Evolutionary conservation across 1,284 basidiomycete species (phyloP), one percentile per base, ranked within the genome.

Genomic region (Tranzscheliella williamsii): DNA sequence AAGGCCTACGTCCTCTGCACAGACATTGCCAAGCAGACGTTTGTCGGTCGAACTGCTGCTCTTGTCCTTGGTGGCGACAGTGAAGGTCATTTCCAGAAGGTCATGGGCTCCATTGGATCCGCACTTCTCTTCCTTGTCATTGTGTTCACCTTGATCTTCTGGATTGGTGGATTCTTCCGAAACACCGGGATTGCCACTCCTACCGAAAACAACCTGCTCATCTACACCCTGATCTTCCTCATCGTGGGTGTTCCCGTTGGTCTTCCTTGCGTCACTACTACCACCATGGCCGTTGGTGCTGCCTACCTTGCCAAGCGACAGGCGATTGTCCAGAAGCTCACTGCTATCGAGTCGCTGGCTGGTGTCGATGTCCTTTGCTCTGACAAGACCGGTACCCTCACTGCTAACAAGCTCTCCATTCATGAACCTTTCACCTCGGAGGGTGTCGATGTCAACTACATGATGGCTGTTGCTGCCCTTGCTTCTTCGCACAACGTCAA

Each of bases 271-370:
- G 81, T 82, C 21, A 83, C 82, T 27, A 83, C 82, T 36, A 83
- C 82, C 48, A 82, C 81, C 35, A 78, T 82, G 62, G 83, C 83
- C 26, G 83, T 84, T 60, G 83, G 83, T 43, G 83, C 83, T 29
- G 82, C 83, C 6, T 84, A 83, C 76, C 80, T 84, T 32, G 83
- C 83, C 23, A 79, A 80, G 52, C 78, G 80, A 31, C 80, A 84
- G 68, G 83, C 82, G n/a, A 84, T 84, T 72, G 83, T 84, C n/a
- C 83, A 84, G 72, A 84, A 84, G 75, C 79, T 84, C 34, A 83
- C 83, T 12, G 83, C 83, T 38, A 84, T 84, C 73, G 83, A 84
- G 73, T 81, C 81, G 24, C 79, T 84, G 20, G 83, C 83, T 21
- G 83, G 83, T 67, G 83, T 84, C 52, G 82, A 84, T 60, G 81